Evolutionary conservation across 441 rosid genomes (phyloP).

Genomic region (Corymbia citriodora): DNA sequence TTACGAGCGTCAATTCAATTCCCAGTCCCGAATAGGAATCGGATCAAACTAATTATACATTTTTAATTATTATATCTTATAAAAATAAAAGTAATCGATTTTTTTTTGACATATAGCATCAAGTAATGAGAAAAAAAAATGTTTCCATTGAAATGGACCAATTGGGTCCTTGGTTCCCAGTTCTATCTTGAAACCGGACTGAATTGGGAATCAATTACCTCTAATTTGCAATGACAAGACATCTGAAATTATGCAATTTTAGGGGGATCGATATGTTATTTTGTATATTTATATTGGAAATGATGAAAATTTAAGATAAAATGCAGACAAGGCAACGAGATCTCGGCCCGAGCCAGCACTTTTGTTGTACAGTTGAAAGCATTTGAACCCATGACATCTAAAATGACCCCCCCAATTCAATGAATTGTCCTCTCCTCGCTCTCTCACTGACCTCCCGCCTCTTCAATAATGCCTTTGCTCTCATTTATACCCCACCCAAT

Average conservation of each 20-base stretch:
- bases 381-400: not conserved
- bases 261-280: not conserved
- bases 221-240: too few relatives aligned
- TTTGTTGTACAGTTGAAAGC: not conserved
- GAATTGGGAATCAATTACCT: too few relatives aligned
- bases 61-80: too few relatives aligned
- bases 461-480: not conserved
- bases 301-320: not conserved
- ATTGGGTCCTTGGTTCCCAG: too few relatives aligned
- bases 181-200: too few relatives aligned
- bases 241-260: not conserved
- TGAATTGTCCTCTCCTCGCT: not conserved
- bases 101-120: too few relatives aligned
- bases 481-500: not conserved
- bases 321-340: constrained; percentile 13
- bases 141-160: too few relatives aligned
- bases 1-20: too few relatives aligned
- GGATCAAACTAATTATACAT: too few relatives aligned
- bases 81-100: too few relatives aligned
- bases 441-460: not conserved
- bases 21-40: too few relatives aligned
- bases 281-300: not conserved
- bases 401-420: not conserved
- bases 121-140: too few relatives aligned
- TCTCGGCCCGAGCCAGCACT: constrained; percentile 1